A percentile compares a stretch with the other conserved stretches of the same genome.
Conservation (phyloP, 768 basidiomycete species). For the Lactarius trivialis region DNA sequence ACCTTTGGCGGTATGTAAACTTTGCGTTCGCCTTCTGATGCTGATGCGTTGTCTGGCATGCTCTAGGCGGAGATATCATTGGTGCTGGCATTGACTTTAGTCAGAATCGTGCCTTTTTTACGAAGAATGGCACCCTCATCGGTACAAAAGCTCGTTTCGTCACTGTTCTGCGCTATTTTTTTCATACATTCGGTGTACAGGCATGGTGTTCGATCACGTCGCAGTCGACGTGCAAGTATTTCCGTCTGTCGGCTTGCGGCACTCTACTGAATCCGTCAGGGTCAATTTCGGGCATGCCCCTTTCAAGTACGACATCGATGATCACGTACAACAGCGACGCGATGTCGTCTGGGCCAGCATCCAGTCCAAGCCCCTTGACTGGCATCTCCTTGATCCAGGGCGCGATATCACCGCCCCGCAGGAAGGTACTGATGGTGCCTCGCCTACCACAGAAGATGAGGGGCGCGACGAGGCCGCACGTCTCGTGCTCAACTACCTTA, state of each 20-base stretch:
- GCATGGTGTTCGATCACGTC: constrained; percentile 64
- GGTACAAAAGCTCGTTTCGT: constrained; percentile 35
- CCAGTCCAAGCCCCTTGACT: constrained; percentile 48
- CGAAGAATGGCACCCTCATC: constrained; percentile 74
- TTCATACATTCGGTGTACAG: constrained; percentile 32
- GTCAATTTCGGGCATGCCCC: constrained; percentile 85
- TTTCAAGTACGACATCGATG: constrained; percentile 89
- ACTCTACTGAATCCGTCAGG: constrained; percentile 66
- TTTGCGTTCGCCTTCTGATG: not conserved
- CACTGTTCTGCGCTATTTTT: constrained; percentile 5
- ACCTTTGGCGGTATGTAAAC: constrained; percentile 66
- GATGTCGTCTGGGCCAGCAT: constrained; percentile 63
- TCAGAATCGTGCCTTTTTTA: constrained; percentile 75
- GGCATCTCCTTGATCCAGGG: constrained; percentile 30
- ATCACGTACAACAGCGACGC: constrained; percentile 68
- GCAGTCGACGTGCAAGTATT: constrained; percentile 62
- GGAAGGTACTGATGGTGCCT: constrained; percentile 40
- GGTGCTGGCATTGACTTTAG: constrained; percentile 93
- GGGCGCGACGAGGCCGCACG: constrained; percentile 42
- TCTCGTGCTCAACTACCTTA: constrained; percentile 72
- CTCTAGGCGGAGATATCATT: constrained; percentile 73
- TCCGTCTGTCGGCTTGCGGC: constrained; percentile 85
- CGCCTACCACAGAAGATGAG: constrained; percentile 31
- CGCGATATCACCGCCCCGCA: constrained; percentile 6
- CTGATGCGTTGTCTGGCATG: constrained; percentile 12